A percentile compares a stretch with the other conserved stretches of the same genome.
Conservation (phyloP, 352 stramenopile genomes). For the Peronospora tabacina region DNA sequence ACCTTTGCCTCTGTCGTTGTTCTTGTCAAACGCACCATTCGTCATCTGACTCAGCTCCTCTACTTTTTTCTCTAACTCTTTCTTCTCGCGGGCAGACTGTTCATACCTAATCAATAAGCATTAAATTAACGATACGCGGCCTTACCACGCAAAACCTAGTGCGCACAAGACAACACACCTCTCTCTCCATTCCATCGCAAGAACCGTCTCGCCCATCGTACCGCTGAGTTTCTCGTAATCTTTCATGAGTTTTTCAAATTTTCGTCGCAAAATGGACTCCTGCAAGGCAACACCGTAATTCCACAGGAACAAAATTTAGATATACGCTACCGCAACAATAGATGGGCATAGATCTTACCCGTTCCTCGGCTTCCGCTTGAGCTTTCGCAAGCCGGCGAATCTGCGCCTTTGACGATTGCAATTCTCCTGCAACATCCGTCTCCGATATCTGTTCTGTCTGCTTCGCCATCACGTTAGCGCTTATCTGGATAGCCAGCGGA, state of each 20-base stretch:
- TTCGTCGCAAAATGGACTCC: constrained; percentile 74
- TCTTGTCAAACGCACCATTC: constrained; percentile 28
- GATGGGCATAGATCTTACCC: constrained; percentile 26
- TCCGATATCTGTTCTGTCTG: constrained; percentile 76
- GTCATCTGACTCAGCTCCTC: constrained; percentile 46
- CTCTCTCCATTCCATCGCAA: constrained; percentile 81
- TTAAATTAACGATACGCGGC: neutral
- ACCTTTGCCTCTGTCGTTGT: constrained; percentile 23
- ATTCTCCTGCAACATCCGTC: constrained; percentile 56
- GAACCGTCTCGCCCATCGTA: constrained; percentile 77
- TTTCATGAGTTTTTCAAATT: constrained; percentile 81
- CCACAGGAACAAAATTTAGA: neutral
- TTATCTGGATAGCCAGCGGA: constrained; percentile 46
- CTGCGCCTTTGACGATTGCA: constrained; percentile 66
- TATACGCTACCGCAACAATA: neutral
- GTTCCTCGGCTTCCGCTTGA: constrained; percentile 65
- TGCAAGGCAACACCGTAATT: constrained; percentile 16
- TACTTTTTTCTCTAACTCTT: constrained; percentile 67
- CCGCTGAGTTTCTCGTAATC: constrained; percentile 83
- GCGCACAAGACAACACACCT: constrained; percentile 25
- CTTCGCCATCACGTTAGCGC: constrained; percentile 56
- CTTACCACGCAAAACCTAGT: neutral
- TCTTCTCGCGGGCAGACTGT: constrained; percentile 62
- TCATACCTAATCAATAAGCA: constrained; percentile 40
- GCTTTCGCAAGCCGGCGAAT: constrained; percentile 69